phyloP scores from a whole-genome alignment of 139 green algal species.

The Haematococcus lacustris region DNA sequence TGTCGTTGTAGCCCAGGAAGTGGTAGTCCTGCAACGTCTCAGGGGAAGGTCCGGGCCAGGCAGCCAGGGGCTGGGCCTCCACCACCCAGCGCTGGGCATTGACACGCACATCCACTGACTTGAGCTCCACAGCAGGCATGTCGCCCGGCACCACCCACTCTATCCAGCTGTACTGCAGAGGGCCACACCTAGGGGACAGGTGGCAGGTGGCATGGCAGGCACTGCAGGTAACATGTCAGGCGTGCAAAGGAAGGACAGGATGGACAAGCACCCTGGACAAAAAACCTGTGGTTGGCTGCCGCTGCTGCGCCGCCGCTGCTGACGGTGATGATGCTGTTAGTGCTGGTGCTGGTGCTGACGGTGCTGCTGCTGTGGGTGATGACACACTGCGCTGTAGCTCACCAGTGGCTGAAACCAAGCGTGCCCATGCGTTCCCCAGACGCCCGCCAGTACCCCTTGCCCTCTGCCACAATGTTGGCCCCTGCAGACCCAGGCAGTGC shows the following conservation, averaged over 20 bases:
- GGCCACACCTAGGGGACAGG: neutral
- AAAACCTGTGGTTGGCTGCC: no score
- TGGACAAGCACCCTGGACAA: no score
- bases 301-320: no score
- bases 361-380: neutral
- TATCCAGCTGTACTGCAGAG: conserved; percentile 17
- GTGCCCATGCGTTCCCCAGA: neutral
- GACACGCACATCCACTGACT: neutral
- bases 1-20: neutral
- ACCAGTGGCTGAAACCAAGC: conserved; percentile 2
- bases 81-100: neutral
- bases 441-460: neutral
- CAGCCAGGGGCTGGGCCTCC: conserved; percentile 1
- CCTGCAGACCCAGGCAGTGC: no score
- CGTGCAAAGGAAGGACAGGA: no score
- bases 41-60: neutral
- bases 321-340: no score
- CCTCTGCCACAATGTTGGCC: conserved; percentile 6
- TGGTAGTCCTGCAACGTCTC: neutral
- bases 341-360: no score
- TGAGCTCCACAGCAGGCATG: conserved; percentile 4
- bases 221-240: no score
- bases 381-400: no score
- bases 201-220: no score
- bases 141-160: conserved; percentile 16